A percentile compares a stretch with the other conserved stretches of the same genome.
Conservation (phyloP, 768 basidiomycete genomes). For the Paxillus ammoniavirescens region DNA sequence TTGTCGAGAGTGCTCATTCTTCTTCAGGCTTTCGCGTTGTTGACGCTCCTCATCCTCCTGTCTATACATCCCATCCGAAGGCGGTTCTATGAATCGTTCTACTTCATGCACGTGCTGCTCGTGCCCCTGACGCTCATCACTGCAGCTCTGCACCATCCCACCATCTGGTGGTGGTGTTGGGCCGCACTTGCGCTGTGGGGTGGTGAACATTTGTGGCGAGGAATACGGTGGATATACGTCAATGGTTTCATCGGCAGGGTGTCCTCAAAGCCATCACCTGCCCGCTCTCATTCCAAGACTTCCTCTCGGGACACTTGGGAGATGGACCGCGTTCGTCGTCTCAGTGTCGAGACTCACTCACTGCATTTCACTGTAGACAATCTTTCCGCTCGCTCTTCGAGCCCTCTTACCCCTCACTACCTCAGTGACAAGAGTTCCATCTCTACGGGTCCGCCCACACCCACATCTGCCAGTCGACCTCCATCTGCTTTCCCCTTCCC, state of each 20-base stretch:
- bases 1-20: slow-evolving; percentile 1
- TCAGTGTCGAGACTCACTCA: slow-evolving; percentile 2
- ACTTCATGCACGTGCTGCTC: slow-evolving; percentile 59
- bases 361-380: slow-evolving; percentile 2
- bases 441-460: neutral
- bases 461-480: neutral
- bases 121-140: slow-evolving; percentile 60
- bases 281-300: neutral
- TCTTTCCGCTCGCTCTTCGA: slow-evolving; percentile 10
- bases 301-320: slow-evolving; percentile 21
- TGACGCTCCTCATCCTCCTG: slow-evolving; percentile 52
- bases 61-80: slow-evolving; percentile 52
- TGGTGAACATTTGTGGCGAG: slow-evolving; percentile 58
- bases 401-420: slow-evolving; percentile 26
- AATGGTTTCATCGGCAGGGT: slow-evolving; percentile 50
- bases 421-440: slow-evolving; percentile 4
- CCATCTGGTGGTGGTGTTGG: slow-evolving; percentile 68
- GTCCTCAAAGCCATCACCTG: neutral
- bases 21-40: slow-evolving; percentile 50
- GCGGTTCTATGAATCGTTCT: slow-evolving; percentile 63
- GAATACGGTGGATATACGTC: slow-evolving; percentile 51
- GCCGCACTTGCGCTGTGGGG: slow-evolving; percentile 60
- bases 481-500: neutral
- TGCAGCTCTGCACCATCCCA: slow-evolving; percentile 67
- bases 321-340: slow-evolving; percentile 17